Evolutionary conservation across 139 green algal genomes (phyloP).

Genomic region (Chlorella ohadii): DNA sequence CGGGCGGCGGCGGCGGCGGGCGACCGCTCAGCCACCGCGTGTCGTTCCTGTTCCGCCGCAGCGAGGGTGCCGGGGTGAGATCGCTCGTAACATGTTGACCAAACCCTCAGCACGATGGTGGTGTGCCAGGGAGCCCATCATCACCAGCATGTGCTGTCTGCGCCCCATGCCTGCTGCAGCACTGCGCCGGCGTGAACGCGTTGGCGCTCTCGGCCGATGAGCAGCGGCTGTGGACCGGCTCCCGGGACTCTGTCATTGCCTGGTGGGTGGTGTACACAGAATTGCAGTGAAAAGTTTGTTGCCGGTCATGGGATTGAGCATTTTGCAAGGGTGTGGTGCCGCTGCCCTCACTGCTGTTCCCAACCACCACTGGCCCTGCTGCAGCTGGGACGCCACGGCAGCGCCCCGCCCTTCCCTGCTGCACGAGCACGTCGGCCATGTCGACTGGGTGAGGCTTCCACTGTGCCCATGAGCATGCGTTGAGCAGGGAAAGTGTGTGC

Average conservation of each 20-base stretch:
- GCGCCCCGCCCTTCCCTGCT: background rate
- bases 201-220: slow-evolving; percentile 24
- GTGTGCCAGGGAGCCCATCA: background rate
- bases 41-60: slow-evolving; percentile 29
- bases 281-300: too few species aligned
- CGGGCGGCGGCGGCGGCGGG: background rate
- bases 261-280: background rate
- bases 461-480: too few species aligned
- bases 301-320: too few species aligned
- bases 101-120: too few species aligned
- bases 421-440: slow-evolving; percentile 44
- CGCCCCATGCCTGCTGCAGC: slow-evolving; percentile 29
- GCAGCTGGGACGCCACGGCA: slow-evolving; percentile 7
- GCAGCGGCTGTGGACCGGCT: slow-evolving; percentile 51
- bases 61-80: slow-evolving; percentile 11
- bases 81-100: too few species aligned
- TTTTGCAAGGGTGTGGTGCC: too few species aligned
- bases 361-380: background rate
- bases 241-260: slow-evolving; percentile 46
- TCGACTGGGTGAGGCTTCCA: slow-evolving; percentile 41
- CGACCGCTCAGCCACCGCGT: background rate
- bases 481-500: too few species aligned
- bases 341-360: background rate
- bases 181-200: slow-evolving; percentile 54
- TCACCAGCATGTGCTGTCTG: too few species aligned